Evolutionary conservation across 192 early-diverging fungal species (phyloP).

Genomic region (Obelidium mucronatum): DNA sequence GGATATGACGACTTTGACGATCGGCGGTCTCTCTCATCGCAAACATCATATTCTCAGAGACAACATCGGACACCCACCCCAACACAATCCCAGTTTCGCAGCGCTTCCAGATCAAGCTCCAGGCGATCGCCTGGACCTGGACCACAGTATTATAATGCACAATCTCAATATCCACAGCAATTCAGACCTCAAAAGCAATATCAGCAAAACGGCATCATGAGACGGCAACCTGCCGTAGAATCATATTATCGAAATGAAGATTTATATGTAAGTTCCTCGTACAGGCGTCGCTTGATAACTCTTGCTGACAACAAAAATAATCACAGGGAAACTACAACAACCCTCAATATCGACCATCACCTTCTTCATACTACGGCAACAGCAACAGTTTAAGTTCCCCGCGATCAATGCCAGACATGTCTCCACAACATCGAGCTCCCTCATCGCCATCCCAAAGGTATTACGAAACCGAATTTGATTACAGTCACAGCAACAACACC

Average conservation of each 20-base stretch:
- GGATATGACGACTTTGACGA: slow-evolving; percentile 11
- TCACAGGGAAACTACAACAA: too few species aligned
- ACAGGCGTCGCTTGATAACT: too few species aligned
- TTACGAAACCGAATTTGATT: neutral
- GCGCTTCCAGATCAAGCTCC: neutral
- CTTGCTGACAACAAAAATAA: too few species aligned
- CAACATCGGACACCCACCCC: neutral
- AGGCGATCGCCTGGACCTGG: neutral
- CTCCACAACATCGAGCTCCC: too few species aligned
- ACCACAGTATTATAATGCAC: neutral
- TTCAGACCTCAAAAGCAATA: neutral
- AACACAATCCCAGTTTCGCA: neutral
- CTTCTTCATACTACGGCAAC: too few species aligned
- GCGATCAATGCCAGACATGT: neutral
- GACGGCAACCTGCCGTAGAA: too few species aligned
- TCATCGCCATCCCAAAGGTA: neutral
- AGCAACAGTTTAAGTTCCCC: too few species aligned
- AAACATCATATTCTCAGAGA: neutral
- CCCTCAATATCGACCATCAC: too few species aligned
- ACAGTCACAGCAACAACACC: too few species aligned
- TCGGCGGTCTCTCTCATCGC: neutral
- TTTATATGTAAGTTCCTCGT: too few species aligned
- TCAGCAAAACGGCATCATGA: neutral
- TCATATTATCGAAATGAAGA: too few species aligned
- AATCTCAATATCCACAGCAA: neutral